Base-by-base conservation (phyloP, 768 basidiomycete species). In the Podaxis carcinomalis region DNA sequence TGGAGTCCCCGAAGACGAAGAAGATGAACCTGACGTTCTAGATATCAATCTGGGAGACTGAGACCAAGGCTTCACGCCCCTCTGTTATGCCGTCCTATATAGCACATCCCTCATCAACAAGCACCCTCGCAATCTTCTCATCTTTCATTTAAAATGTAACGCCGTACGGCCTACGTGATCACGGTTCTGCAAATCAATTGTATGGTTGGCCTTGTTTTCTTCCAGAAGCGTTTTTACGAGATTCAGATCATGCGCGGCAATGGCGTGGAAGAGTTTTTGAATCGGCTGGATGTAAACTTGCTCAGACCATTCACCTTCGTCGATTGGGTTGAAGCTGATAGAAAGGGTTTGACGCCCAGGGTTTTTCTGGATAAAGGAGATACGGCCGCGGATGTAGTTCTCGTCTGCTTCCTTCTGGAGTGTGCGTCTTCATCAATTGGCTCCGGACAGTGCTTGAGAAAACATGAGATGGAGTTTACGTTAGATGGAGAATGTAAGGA, bases 311-410 rank as follows among this genome's bases (percentile, higher is more conserved):
- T 86, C 84, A 10, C 83, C 84, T 11, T 79, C 82, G 63, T 88
- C 85, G 66, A 87, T 86, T 0, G 85, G 85, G 56, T 84, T 82
- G 75, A 87, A 87, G 66, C 82, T 83, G 0, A 85, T 85, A 0
- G 84, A 80, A 42, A 87, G 80, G 40, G 72, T 80, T 67, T 87
- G 85, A 9, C 84, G 82, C 0, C 84, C 84, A 2, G 84, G 85
- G 62, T 87, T 79, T 56, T 85, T 82, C 63, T 82, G 69, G 19
- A 86, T 81, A 68, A 86, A 87, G 39, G 76, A 66, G 59, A 86
- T 77, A 16, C 82, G 77, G 5, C 83, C 85, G 3, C 81, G 76
- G 55, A 86, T 77, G 64, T 83, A 85, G 0, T 66, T 65, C 53
- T 83, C 77, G 57, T 85, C 81, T 66, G 86, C 84, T 49, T 81